Evolutionary conservation across 2,329 filamentous ascomycete species (phyloP), one percentile per base, ranked within the genome.

Genomic region (Colletotrichum chrysophilum): DNA sequence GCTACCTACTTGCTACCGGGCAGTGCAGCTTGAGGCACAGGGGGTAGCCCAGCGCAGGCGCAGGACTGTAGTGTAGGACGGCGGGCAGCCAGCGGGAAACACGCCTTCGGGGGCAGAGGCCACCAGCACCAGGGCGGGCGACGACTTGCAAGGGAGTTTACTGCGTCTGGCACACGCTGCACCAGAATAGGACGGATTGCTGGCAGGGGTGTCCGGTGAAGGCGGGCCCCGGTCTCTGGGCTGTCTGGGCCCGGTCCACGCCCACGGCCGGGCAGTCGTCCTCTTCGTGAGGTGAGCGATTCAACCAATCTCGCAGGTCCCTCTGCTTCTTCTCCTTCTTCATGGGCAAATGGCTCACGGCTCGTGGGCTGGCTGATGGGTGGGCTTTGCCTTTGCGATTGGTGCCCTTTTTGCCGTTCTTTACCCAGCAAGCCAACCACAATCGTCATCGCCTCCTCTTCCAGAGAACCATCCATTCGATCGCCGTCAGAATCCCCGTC

Each of bases 21-120:
- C 74, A 76, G 74, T 76, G 70, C 74, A 74, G 48, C 62, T 28
- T 62, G 26, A 55, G 55, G 62, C 69, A 75, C 73, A 72, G 73
- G 69, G 73, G 69, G 62, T 18, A 64, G 69, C 69, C 62, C 69
- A 65, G 71, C 26, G 48, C 61, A 66, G 12, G 34, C 61, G 32
- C 55, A 73, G 62, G 55, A 55, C 36, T 12, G n/a, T 34, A 55
- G 28, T 12, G 58, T 34, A 30, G 30, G 21, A 24, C 55, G 12
- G 26, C 55, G 55, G 26, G 43, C 65, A 60, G 64, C 64, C 56
- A 62, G 64, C 70, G 64, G 48, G 56, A 66, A 73, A 58, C 66
- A 60, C 48, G 66, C 13, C 30, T 34, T 14, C 30, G 48, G 16
- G 60, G 58, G 16, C 14, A 24, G 26, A 48, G 36, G 43, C 43